Conservation (phyloP, 2,329 filamentous ascomycete species). For the Fusarium sp. region DNA sequence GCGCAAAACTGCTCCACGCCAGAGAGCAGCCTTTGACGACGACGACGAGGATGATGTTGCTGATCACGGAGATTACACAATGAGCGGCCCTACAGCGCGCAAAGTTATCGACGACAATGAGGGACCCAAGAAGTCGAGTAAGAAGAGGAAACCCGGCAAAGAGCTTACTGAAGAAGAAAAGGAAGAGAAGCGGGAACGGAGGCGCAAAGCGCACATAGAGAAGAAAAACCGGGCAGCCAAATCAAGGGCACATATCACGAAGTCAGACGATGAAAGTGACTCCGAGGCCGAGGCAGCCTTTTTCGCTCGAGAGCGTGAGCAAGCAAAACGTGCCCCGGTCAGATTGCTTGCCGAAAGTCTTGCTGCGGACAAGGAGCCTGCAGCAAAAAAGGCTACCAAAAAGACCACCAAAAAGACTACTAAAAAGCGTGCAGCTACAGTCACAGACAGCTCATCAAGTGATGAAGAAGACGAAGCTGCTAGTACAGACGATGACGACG, state of each 20-base stretch:
- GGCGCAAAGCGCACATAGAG: conserved; percentile 73
- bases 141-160: conserved; percentile 60
- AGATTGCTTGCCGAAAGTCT: conserved; percentile 5
- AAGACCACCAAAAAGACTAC: conserved; percentile 45
- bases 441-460: not conserved
- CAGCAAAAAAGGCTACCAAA: conserved; percentile 13
- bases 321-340: conserved; percentile 64
- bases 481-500: conserved; percentile 15
- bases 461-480: conserved; percentile 10
- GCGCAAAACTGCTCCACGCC: conserved; percentile 69
- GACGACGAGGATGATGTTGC: conserved; percentile 63
- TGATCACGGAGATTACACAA: conserved; percentile 72
- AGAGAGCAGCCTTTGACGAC: conserved; percentile 74
- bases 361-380: not conserved
- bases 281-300: conserved; percentile 76
- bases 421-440: conserved; percentile 42
- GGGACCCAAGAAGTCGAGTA: conserved; percentile 59
- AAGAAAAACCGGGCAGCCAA: conserved; percentile 86
- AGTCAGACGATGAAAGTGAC: conserved; percentile 91
- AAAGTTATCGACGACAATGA: conserved; percentile 67
- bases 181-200: conserved; percentile 69
- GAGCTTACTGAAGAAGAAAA: conserved; percentile 71
- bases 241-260: conserved; percentile 70
- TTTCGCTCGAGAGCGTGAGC: conserved; percentile 74
- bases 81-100: conserved; percentile 71